Percentiles rank a stretch among this genome's conserved stretches.
phyloP scores from a whole-genome alignment of 495 filamentous ascomycete genomes.

The Parmelia sp. region DNA sequence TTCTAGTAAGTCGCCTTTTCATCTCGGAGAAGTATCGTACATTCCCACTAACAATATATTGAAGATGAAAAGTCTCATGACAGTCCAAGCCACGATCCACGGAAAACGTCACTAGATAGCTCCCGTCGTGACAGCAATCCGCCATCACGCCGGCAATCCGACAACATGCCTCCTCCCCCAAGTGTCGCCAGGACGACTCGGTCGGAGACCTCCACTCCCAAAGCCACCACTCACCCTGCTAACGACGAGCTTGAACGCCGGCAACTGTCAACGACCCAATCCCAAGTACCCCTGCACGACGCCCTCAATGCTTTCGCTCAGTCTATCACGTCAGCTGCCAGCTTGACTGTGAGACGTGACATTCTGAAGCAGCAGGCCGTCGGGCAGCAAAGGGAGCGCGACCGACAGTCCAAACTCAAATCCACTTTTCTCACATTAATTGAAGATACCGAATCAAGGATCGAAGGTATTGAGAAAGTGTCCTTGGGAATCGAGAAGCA shows the following conservation, averaged over 20 bases:
- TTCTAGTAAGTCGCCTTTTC: neutral
- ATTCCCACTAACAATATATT: neutral
- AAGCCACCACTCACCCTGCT: neutral
- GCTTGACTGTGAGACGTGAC: slow-evolving; percentile 12
- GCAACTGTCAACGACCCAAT: neutral
- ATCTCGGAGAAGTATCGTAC: neutral
- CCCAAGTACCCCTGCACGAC: neutral
- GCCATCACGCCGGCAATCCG: slow-evolving; percentile 4
- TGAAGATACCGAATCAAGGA: slow-evolving; percentile 11
- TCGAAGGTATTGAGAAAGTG: slow-evolving; percentile 7
- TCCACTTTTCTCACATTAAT: slow-evolving; percentile 1
- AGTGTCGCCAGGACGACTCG: neutral
- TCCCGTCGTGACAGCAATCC: neutral
- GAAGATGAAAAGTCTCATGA: neutral
- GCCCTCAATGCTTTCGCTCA: slow-evolving; percentile 9
- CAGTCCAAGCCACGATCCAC: neutral
- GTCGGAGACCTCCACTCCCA: slow-evolving; percentile 10
- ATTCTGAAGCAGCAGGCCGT: slow-evolving; percentile 5
- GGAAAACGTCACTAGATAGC: neutral
- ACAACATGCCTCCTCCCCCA: slow-evolving; percentile 6
- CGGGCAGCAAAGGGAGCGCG: slow-evolving; percentile 3
- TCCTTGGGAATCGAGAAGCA: slow-evolving; percentile 8
- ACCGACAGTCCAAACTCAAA: slow-evolving; percentile 5
- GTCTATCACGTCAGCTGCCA: slow-evolving; percentile 4
- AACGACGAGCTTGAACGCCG: neutral